These are phyloP conservation scores for Sporothrix brunneoviolacea DNA, from an alignment of 2,329 filamentous ascomycete genomes.

Conservation along the genomic window DNA sequence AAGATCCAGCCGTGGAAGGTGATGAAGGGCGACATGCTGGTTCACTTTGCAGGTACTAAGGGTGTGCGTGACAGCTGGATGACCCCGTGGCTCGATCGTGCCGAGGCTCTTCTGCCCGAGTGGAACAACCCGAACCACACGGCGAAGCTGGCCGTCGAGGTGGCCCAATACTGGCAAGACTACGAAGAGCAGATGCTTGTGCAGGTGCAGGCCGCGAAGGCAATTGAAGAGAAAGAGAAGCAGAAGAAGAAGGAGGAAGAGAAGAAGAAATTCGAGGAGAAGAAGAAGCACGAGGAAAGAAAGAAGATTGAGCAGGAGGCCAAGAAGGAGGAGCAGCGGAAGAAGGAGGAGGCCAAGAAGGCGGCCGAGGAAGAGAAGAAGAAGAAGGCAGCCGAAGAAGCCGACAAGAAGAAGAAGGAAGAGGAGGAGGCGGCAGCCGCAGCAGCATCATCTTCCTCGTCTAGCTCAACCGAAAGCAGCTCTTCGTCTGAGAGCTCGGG, in stretches of 20 bases:
- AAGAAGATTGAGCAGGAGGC: constrained; percentile 5
- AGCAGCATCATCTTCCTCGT: not conserved
- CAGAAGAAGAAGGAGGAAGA: constrained; percentile 13
- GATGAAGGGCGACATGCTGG: constrained; percentile 26
- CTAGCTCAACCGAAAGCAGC: not conserved
- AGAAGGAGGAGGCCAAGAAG: constrained; percentile 13
- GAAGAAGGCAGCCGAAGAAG: constrained; percentile 3
- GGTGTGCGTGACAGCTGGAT: constrained; percentile 28
- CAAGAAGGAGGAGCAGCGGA: constrained; percentile 12
- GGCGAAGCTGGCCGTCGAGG: constrained; percentile 15
- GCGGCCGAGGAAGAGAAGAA: not conserved
- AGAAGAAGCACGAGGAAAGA: constrained; percentile 12
- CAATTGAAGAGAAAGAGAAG: constrained; percentile 11
- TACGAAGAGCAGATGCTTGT: constrained; percentile 14
- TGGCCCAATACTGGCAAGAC: constrained; percentile 20
- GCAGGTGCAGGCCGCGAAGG: constrained; percentile 8
- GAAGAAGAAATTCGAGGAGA: constrained; percentile 7
- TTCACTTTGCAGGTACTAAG: constrained; percentile 26
- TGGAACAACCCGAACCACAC: constrained; percentile 24
- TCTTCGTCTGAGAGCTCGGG: no score
- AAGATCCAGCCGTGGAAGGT: constrained; percentile 26
- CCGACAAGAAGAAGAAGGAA: constrained; percentile 1
- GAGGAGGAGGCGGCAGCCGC: not conserved
- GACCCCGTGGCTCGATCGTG: constrained; percentile 24
- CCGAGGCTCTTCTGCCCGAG: constrained; percentile 23